Evolutionary conservation across 2,329 filamentous ascomycete species (phyloP).

Genomic region (Neonectria sp.): DNA sequence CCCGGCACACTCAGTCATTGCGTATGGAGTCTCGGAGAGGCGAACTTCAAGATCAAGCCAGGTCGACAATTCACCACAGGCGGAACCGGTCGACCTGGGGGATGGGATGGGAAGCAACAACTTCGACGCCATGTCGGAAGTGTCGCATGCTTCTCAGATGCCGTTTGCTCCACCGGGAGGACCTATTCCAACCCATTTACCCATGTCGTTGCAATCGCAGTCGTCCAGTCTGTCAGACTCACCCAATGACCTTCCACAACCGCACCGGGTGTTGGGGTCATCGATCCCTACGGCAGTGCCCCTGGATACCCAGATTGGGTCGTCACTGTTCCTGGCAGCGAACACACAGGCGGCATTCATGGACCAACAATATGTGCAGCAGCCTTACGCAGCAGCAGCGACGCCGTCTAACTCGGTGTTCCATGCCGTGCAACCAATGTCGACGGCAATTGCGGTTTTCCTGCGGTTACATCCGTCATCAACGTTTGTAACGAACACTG

Average conservation of each 20-base stretch:
- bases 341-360: constrained; percentile 56
- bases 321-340: constrained; percentile 57
- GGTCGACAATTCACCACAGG: constrained; percentile 29
- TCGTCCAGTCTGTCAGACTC: constrained; percentile 36
- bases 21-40: constrained; percentile 20
- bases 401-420: constrained; percentile 43
- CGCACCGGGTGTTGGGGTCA: constrained; percentile 45
- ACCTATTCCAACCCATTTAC: constrained; percentile 37
- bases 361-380: constrained; percentile 50
- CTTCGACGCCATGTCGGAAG: constrained; percentile 46
- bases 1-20: not conserved
- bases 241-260: constrained; percentile 36
- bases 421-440: constrained; percentile 39
- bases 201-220: constrained; percentile 43
- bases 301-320: constrained; percentile 55
- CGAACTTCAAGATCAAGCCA: constrained; percentile 34
- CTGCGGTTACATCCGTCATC: constrained; percentile 79
- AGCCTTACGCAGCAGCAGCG: constrained; percentile 46
- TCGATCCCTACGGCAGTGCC: constrained; percentile 44
- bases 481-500: constrained; percentile 63
- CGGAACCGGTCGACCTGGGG: constrained; percentile 37
- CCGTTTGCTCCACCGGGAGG: constrained; percentile 40
- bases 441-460: constrained; percentile 70
- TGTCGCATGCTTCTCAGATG: constrained; percentile 43
- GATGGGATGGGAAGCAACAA: constrained; percentile 38